Conservation (phyloP, 176 grass and related monocot genomes). For the Musa troglodytarum region DNA sequence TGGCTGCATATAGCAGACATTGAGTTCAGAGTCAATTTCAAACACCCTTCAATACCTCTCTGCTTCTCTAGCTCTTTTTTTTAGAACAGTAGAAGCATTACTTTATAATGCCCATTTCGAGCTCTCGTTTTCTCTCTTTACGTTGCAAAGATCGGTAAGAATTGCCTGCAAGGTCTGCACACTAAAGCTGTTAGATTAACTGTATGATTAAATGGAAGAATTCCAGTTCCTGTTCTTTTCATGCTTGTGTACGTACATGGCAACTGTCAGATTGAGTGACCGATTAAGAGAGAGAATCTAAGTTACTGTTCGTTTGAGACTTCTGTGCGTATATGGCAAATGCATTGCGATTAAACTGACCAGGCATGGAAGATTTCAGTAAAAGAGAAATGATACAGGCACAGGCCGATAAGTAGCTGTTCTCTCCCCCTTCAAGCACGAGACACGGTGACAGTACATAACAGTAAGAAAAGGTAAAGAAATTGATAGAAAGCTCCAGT, state of each 20-base stretch:
- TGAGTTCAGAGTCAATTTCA: background rate
- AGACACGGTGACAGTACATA: slow-evolving; percentile 30
- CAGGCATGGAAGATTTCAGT: background rate
- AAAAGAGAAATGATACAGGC: background rate
- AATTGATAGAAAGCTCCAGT: slow-evolving; percentile 22
- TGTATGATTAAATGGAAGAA: too few relatives aligned
- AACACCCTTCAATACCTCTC: background rate
- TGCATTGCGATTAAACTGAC: background rate
- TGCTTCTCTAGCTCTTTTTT: background rate
- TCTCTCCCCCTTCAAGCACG: slow-evolving; percentile 24
- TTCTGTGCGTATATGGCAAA: background rate
- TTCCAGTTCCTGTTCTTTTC: too few relatives aligned
- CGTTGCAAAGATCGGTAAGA: too few relatives aligned
- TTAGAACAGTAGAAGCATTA: background rate
- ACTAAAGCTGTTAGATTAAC: background rate
- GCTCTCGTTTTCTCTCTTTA: background rate
- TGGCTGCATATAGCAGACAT: background rate
- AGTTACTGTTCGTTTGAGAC: background rate
- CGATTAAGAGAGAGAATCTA: background rate
- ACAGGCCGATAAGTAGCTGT: background rate
- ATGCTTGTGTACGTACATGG: too few relatives aligned
- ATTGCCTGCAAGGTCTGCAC: background rate
- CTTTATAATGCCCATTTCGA: background rate
- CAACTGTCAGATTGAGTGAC: background rate
- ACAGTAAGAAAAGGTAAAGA: slow-evolving; percentile 36